Evolutionary conservation across 768 basidiomycete genomes (phyloP), one percentile per base, ranked within the genome.

Genomic region (Pleurotus tuoliensis): DNA sequence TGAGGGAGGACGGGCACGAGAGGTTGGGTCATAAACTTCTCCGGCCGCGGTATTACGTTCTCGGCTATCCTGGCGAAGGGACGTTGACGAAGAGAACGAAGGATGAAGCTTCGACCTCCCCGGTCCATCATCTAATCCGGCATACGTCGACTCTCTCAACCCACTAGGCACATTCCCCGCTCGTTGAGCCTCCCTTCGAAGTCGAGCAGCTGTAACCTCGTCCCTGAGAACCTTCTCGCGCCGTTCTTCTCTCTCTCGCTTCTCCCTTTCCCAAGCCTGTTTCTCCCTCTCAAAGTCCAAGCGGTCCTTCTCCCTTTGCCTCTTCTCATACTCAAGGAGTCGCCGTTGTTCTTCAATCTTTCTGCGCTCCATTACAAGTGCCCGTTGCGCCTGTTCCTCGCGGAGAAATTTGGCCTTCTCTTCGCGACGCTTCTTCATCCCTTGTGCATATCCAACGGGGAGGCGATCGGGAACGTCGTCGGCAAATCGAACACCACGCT

Each of bases 341-440:
- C 68, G 71, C 44, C 78, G 74, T 62, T 79, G 77, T 43, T 76
- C 80, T 37, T 76, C 76, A 52, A 67, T 60, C 45, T 66, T 71
- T 25, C 65, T 69, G 49, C 68, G 64, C 61, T 81, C 81, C 34
- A 76, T 76, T 61, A 80, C 79, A 48, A 73, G 69, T 38, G 72
- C 70, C 25, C 86, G 78, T 55, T 76, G 76, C 59, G 82, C 76
- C 59, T 81, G 79, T 62, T 88, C 82, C 67, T 78, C 77, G 45
- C 75, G 79, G 63, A 90, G 73, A 62, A 89, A 87, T 44, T 70
- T 79, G 44, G 83, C 84, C 72, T 87, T 87, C 69, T 88, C 83
- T 68, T 86, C 87, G 44, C 84, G 83, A 62, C 82, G 82, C 75
- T 85, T 86, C 73, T 84, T 86, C 67, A 80, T 80, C 53, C 86